Percentiles rank a stretch among this genome's conserved stretches.
These are phyloP conservation scores for Pichia scutulata DNA, from an alignment of 805 yeast genomes.

Conservation along the genomic window DNA sequence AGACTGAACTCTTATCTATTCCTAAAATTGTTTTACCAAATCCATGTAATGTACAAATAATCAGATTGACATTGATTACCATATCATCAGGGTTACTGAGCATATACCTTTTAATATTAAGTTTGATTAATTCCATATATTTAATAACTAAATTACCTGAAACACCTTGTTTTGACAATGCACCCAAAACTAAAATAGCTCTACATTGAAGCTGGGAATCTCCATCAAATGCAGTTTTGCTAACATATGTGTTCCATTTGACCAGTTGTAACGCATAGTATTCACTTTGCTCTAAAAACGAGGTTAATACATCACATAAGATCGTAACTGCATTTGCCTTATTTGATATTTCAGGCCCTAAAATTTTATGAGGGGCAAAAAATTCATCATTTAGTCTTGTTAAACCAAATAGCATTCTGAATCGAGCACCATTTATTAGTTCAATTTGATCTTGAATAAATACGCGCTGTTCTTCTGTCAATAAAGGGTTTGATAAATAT, in stretches of 20 bases:
- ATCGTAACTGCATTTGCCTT: constrained; percentile 45
- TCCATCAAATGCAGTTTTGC: constrained; percentile 51
- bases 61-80: not conserved
- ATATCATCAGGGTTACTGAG: not conserved
- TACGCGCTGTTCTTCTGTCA: constrained; percentile 33
- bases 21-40: constrained; percentile 43
- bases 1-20: constrained; percentile 35
- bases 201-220: constrained; percentile 58
- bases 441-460: constrained; percentile 41
- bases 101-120: constrained; percentile 9
- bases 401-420: constrained; percentile 62
- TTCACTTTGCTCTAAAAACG: constrained; percentile 40
- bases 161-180: constrained; percentile 55
- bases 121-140: constrained; percentile 18
- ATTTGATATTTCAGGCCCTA: constrained; percentile 31
- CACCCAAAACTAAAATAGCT: constrained; percentile 63
- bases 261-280: constrained; percentile 50
- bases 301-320: constrained; percentile 47
- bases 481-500: constrained; percentile 46
- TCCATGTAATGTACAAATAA: constrained; percentile 36
- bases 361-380: constrained; percentile 1
- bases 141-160: constrained; percentile 40
- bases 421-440: constrained; percentile 51
- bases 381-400: constrained; percentile 42
- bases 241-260: constrained; percentile 57